A percentile compares a stretch with the other conserved stretches of the same genome.
phyloP scores from a whole-genome alignment of 306 rosid species.

The Quercus suber region DNA sequence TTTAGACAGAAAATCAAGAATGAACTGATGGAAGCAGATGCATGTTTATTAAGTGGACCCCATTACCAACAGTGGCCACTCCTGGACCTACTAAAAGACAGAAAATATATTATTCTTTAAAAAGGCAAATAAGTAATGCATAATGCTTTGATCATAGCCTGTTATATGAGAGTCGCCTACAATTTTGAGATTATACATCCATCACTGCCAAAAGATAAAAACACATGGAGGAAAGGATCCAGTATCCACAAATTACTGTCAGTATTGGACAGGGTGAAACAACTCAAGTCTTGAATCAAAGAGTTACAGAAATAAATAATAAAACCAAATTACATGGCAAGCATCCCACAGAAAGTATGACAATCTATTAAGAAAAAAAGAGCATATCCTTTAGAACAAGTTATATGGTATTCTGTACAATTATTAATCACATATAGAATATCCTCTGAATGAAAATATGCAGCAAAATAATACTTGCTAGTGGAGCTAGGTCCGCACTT shows the following conservation, averaged over 20 bases:
- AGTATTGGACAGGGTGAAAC: not conserved
- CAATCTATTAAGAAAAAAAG: not conserved
- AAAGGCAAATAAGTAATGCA: not conserved
- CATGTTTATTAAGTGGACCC: not conserved
- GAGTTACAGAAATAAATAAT: not conserved
- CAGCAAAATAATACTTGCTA: not conserved
- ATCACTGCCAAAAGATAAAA: not conserved
- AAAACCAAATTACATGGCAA: not conserved
- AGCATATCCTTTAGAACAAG: not conserved
- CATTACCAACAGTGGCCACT: not conserved
- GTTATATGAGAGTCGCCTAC: not conserved
- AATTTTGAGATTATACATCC: not conserved
- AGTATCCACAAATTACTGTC: not conserved
- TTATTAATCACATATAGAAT: not conserved
- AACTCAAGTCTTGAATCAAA: not conserved
- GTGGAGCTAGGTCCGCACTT: not conserved
- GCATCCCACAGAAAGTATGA: not conserved
- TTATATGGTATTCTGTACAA: not conserved
- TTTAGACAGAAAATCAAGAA: not conserved
- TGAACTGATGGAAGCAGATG: not conserved
- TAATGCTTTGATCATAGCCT: not conserved
- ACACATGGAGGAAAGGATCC: not conserved
- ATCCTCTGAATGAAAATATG: not conserved
- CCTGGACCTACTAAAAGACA: not conserved
- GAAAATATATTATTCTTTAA: not conserved